phyloP scores from a whole-genome alignment of 768 basidiomycete species.

The Tulasnella sp. region DNA sequence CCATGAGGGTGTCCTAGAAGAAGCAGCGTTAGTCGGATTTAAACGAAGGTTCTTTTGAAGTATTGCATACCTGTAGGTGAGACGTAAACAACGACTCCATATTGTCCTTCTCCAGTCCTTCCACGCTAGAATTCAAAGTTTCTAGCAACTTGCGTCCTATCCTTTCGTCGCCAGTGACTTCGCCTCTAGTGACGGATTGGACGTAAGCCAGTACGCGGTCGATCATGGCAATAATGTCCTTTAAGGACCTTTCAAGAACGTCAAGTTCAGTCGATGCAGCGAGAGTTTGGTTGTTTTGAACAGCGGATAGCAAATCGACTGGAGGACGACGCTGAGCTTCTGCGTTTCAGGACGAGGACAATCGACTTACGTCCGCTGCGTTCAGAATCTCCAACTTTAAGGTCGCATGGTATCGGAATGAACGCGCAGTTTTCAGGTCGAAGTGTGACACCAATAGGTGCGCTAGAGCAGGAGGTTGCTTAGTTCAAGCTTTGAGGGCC shows the following conservation, averaged over 20 bases:
- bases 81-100: slow-evolving; percentile 56
- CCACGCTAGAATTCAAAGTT: slow-evolving; percentile 67
- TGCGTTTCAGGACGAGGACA: not conserved
- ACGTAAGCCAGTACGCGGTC: slow-evolving; percentile 85
- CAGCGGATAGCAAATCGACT: slow-evolving; percentile 68
- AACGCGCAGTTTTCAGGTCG: slow-evolving; percentile 96
- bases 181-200: slow-evolving; percentile 70
- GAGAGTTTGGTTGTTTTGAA: slow-evolving; percentile 32
- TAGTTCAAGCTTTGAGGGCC: not conserved
- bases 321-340: slow-evolving; percentile 18
- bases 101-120: slow-evolving; percentile 58
- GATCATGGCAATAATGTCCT: slow-evolving; percentile 68
- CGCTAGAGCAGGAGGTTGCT: slow-evolving; percentile 43
- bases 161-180: slow-evolving; percentile 71
- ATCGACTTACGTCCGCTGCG: slow-evolving; percentile 70
- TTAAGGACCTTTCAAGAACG: slow-evolving; percentile 68
- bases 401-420: slow-evolving; percentile 81
- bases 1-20: slow-evolving; percentile 81
- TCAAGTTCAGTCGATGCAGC: slow-evolving; percentile 59
- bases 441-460: slow-evolving; percentile 81
- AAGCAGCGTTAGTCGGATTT: not conserved
- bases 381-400: slow-evolving; percentile 79
- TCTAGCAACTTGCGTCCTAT: slow-evolving; percentile 91
- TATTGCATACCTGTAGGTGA: slow-evolving; percentile 60
- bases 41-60: not conserved